phyloP scores from a whole-genome alignment of 768 basidiomycete species.

The Tylopilus cervinicoccineus region DNA sequence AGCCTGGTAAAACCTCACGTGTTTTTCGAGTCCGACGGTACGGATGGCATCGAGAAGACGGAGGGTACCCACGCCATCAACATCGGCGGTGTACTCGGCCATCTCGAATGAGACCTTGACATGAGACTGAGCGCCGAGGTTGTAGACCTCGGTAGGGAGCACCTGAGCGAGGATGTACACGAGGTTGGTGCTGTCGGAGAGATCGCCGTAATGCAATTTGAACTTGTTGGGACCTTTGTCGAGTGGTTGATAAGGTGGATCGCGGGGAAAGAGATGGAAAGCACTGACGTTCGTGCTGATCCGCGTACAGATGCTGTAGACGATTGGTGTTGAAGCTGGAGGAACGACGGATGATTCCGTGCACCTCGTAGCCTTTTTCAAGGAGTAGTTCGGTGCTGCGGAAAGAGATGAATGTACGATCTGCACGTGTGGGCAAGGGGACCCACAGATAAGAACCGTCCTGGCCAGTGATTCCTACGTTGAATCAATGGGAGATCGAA shows the following conservation, averaged over 20 bases:
- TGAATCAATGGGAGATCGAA: constrained; percentile 8
- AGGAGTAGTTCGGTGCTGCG: constrained; percentile 78
- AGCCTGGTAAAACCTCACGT: constrained; percentile 95
- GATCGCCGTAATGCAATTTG: constrained; percentile 87
- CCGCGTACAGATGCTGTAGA: constrained; percentile 88
- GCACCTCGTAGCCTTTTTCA: constrained; percentile 86
- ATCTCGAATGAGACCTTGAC: constrained; percentile 99
- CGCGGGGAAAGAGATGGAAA: background rate
- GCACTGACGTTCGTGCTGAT: constrained; percentile 83
- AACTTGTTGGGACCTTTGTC: constrained; percentile 65
- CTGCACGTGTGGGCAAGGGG: background rate
- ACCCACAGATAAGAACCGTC: constrained; percentile 93
- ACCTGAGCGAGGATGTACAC: constrained; percentile 95
- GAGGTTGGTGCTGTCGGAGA: constrained; percentile 94
- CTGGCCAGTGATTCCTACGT: constrained; percentile 88
- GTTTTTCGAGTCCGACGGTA: constrained; percentile 90
- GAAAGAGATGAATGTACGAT: constrained; percentile 3
- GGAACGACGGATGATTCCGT: constrained; percentile 94
- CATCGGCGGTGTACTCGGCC: constrained; percentile 98
- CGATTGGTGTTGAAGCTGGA: constrained; percentile 98
- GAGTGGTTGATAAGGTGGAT: constrained; percentile 3
- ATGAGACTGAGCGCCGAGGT: constrained; percentile 95
- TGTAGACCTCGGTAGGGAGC: constrained; percentile 95
- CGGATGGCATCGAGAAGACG: constrained; percentile 94
- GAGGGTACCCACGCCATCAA: constrained; percentile 92